Percentiles rank a stretch among this genome's conserved stretches.
Conservation (phyloP, 2,329 filamentous ascomycete genomes). For the Plenodomus tracheiphilus region DNA sequence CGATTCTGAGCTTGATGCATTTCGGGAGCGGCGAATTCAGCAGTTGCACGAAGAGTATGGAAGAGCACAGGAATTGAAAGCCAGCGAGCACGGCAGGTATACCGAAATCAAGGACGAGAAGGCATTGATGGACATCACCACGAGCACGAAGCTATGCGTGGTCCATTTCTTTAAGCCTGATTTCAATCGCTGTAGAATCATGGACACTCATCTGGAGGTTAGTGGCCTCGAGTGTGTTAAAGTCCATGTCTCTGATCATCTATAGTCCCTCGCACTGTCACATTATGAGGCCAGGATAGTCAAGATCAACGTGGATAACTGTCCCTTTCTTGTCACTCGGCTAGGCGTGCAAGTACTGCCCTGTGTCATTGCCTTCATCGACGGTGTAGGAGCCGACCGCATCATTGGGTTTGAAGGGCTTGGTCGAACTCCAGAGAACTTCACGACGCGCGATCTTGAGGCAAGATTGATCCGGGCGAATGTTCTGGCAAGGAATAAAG, state of each 20-base stretch:
- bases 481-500: constrained; percentile 57
- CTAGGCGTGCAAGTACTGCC: constrained; percentile 62
- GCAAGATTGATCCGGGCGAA: constrained; percentile 54
- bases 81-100: constrained; percentile 57
- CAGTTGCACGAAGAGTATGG: constrained; percentile 61
- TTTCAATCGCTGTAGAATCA: constrained; percentile 63
- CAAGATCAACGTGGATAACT: constrained; percentile 63
- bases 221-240: constrained; percentile 5
- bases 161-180: constrained; percentile 68
- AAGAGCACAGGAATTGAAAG: constrained; percentile 56
- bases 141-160: constrained; percentile 59
- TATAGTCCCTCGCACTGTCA: constrained; percentile 54
- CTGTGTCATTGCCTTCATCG: constrained; percentile 61
- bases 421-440: constrained; percentile 56
- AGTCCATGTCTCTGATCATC: not conserved
- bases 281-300: constrained; percentile 63
- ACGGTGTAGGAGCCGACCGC: constrained; percentile 59
- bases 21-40: constrained; percentile 61
- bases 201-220: constrained; percentile 62
- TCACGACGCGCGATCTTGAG: constrained; percentile 60
- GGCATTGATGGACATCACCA: constrained; percentile 62
- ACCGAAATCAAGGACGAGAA: constrained; percentile 62
- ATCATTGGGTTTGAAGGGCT: constrained; percentile 64
- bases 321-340: constrained; percentile 62
- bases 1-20: constrained; percentile 56